Conservation (phyloP, 768 basidiomycete species). For the Rhizopogon vinicolor region DNA sequence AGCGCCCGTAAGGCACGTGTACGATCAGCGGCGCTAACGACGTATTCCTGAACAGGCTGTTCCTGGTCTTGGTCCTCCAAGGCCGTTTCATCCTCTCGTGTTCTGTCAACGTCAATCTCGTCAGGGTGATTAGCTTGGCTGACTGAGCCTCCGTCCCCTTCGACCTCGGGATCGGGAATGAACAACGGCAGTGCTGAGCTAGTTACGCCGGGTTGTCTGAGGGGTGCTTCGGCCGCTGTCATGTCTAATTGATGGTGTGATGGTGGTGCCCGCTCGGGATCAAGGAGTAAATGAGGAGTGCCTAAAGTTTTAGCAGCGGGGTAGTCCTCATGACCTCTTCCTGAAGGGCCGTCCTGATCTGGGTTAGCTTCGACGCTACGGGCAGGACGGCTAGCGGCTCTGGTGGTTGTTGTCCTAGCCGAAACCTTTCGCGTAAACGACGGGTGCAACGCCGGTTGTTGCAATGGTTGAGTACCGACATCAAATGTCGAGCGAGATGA, state of each 20-base stretch:
- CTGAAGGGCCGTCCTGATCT: background rate
- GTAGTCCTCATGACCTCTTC: background rate
- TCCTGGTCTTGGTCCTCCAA: too few relatives aligned
- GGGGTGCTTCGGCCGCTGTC: slow-evolving; percentile 6
- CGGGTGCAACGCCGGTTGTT: slow-evolving; percentile 9
- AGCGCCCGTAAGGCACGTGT: background rate
- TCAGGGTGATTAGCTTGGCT: too few relatives aligned
- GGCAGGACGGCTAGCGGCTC: background rate
- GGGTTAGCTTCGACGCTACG: background rate
- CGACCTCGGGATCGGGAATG: slow-evolving; percentile 19
- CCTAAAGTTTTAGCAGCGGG: slow-evolving; percentile 3
- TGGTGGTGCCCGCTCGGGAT: slow-evolving; percentile 3
- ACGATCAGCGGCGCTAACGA: background rate
- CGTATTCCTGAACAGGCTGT: background rate
- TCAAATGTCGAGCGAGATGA: slow-evolving; percentile 72
- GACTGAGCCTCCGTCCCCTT: background rate
- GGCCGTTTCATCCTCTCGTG: too few relatives aligned
- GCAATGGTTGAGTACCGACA: slow-evolving; percentile 28
- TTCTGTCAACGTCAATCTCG: background rate
- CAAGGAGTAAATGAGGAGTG: slow-evolving; percentile 7
- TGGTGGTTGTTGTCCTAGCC: slow-evolving; percentile 9
- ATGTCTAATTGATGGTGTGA: slow-evolving; percentile 8
- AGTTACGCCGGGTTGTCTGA: slow-evolving; percentile 6
- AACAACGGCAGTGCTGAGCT: slow-evolving; percentile 18
- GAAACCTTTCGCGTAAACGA: background rate